Conservation (phyloP, 768 basidiomycete genomes). For the Leccinum aurantiacum region DNA sequence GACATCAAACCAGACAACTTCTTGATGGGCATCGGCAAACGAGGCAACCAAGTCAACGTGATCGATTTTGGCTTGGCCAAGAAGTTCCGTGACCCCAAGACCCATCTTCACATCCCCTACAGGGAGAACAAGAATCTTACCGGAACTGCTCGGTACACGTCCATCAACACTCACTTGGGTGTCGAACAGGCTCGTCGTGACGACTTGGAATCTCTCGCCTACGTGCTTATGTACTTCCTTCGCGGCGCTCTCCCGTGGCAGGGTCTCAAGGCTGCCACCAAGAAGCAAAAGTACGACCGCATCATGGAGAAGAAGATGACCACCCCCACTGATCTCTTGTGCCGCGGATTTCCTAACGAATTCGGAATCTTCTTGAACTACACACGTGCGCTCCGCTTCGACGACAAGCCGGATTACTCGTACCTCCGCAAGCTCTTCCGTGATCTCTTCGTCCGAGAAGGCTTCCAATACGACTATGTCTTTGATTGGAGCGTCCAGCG, state of each 20-base stretch:
- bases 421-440: conserved; percentile 99
- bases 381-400: conserved; percentile 97
- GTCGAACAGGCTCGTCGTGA: conserved; percentile 98
- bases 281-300: conserved; percentile 99
- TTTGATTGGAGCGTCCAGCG: conserved; percentile 98
- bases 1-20: conserved; percentile 99
- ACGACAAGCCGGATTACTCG: conserved; percentile 99
- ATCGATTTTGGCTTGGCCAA: conserved; percentile 98
- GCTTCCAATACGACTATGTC: conserved; percentile 99
- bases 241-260: conserved; percentile 98
- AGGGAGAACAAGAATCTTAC: conserved; percentile 99
- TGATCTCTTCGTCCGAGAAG: conserved; percentile 94
- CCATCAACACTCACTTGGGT: conserved; percentile 98
- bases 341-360: conserved; percentile 99
- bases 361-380: conserved; percentile 99
- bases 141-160: conserved; percentile 98
- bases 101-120: conserved; percentile 99
- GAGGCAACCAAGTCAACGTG: conserved; percentile 99
- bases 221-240: conserved; percentile 99
- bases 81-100: conserved; percentile 99
- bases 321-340: conserved; percentile 92
- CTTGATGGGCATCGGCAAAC: conserved; percentile 99
- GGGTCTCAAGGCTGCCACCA: conserved; percentile 98
- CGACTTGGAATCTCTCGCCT: conserved; percentile 96
- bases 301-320: conserved; percentile 99